These are phyloP conservation scores for Cantharellus anzutake DNA, from an alignment of 768 basidiomycete genomes.

Conservation along the genomic window DNA sequence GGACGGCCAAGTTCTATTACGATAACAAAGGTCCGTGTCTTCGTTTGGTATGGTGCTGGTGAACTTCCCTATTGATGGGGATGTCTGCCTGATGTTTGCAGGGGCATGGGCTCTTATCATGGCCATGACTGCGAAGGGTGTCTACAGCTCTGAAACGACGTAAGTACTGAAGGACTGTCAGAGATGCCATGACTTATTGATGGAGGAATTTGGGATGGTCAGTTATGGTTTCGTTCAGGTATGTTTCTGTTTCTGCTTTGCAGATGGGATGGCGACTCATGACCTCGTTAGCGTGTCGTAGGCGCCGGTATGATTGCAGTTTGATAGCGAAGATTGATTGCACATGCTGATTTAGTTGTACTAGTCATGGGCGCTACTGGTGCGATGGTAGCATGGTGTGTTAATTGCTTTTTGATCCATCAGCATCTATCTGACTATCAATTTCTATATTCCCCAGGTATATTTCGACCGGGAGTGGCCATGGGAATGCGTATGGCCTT, in stretches of 20 bases:
- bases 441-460: not conserved
- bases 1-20: conserved; percentile 4
- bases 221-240: conserved; percentile 2
- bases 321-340: no score
- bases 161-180: not conserved
- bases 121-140: conserved; percentile 3
- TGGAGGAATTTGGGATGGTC: no score
- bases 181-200: no score
- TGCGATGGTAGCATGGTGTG: conserved; percentile 1
- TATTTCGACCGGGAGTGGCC: conserved; percentile 4
- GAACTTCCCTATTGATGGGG: not conserved
- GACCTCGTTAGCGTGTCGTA: not conserved
- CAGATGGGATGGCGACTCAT: no score
- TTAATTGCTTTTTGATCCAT: not conserved
- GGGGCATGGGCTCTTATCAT: conserved; percentile 3
- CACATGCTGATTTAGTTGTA: no score
- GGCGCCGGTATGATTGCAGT: conserved; percentile 2
- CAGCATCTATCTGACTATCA: not conserved
- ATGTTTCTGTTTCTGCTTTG: not conserved
- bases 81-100: not conserved
- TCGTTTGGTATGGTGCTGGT: not conserved
- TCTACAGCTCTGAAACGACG: not conserved
- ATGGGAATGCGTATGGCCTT: conserved; percentile 4
- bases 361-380: no score
- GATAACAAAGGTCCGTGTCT: not conserved